Evolutionary conservation across 805 yeast species (phyloP), one percentile per base, ranked within the genome.

Genomic region (Candida fluviatilis): DNA sequence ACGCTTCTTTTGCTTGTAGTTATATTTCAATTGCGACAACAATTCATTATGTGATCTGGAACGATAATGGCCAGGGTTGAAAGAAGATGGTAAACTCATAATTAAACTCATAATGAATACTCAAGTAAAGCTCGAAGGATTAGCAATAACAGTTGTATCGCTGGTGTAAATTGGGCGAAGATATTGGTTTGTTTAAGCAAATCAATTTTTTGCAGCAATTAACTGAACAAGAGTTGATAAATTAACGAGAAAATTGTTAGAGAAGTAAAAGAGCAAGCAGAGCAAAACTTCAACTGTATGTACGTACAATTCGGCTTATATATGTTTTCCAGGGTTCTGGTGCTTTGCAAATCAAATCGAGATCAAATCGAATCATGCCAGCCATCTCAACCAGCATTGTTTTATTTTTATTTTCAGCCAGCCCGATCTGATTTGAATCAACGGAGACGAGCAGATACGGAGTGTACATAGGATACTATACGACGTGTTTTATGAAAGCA

Each of bases 1-100:
- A 32, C 50, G 34, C 27, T 46, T 46, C 10, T 23, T 24, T 32
- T 23, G n/a, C 15, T 24, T 24, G 31, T 18, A 27, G 25, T 13
- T 16, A 15, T n/a, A 34, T 40, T 57, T 58, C 41, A 62, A 57
- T 39, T 48, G 55, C 17, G 47, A 47, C 35, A 61, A 45, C 33
- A 66, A 36, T 39, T 64, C 69, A 44, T 54, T 60, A 47, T 57
- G 64, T 23, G 68, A 62, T 19, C 56, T 58, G 24, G 69, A 57
- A 41, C 64, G 52, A 6, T 49, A 46, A 40, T 62, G 69, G 37
- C 58, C 55, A 16, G 58, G 51, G 29, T 46, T 46, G 39, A 57
- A 52, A n/a, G 58, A 45, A 35, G 60, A 47, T 29, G 58, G 52
- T 38, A 64, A 55, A 50, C 66, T 63, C 69, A 64, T 47, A 31